phyloP scores from a whole-genome alignment of 129 eudicot species.

The sunflower (Helianthus annuus) region DNA sequence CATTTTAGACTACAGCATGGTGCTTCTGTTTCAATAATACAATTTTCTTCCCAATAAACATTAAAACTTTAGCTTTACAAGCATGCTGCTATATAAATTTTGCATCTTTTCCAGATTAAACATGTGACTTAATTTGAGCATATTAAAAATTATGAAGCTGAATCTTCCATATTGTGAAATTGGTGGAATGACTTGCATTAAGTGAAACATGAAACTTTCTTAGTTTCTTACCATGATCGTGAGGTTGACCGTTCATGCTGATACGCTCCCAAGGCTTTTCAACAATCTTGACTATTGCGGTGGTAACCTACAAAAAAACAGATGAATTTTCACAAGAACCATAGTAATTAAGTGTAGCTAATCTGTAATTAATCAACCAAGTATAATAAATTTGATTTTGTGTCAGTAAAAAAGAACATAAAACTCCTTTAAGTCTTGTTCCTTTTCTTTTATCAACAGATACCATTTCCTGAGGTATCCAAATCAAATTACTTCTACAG shows the following conservation, averaged over 20 bases:
- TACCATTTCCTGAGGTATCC: not conserved
- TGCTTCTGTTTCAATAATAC: slow-evolving; percentile 1
- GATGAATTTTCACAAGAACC: slow-evolving; percentile 3
- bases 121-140: not conserved
- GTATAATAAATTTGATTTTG: slow-evolving; percentile 5
- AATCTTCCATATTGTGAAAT: not conserved
- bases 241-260: slow-evolving; percentile 71
- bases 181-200: not conserved
- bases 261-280: slow-evolving; percentile 97
- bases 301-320: slow-evolving; percentile 55
- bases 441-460: not conserved
- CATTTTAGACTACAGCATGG: not conserved
- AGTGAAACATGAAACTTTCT: slow-evolving; percentile 25
- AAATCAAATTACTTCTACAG: not conserved
- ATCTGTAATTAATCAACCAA: slow-evolving; percentile 4
- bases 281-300: slow-evolving; percentile 68
- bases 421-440: not conserved
- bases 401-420: not conserved
- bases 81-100: not conserved
- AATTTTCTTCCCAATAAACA: slow-evolving; percentile 7
- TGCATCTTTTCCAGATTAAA: not conserved
- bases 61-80: not conserved
- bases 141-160: not conserved
- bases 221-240: slow-evolving; percentile 69
- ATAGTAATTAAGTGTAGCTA: not conserved